Base-by-base conservation (phyloP, 73 alveolate genomes). In the Stentor coeruleus region DNA sequence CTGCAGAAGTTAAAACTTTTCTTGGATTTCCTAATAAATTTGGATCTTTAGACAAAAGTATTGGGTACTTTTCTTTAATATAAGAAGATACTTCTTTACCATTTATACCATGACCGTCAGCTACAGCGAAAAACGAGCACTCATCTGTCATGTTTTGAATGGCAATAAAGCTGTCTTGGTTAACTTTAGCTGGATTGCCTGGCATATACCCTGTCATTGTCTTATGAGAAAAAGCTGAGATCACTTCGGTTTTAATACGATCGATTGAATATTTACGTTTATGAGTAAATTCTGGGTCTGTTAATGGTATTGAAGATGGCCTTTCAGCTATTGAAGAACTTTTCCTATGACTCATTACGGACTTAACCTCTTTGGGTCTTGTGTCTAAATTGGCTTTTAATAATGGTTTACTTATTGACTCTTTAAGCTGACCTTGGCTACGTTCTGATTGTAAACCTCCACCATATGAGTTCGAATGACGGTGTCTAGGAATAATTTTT, bases 31-130 rank as follows among this genome's bases (percentile, higher is more conserved):
- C 85, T 74, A 88, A 82, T 81, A 85, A 81, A 76, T 88, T 85
- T n/a, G 83, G 72, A 35, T 83, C 91, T 57, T 74, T 35, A 49
- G 81, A 81, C 74, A 88, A 79, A 88, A 85, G 84, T 88, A 81
- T 81, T 20, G 94, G 94, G 35, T 85, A 85, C 79, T 84, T 58
- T 59, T 79, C 59, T 57, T 91, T 93, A 59, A 93, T 85, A 82
- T 49, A 93, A 57, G 80, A 60, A 14, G 95, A 88, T 0, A 93
- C 98, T 82, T 93, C 98, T 76, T 86, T 90, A 1, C 98, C 98
- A 49, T 83, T 89, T 14, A 88, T 77, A 6, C 98, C 98, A 84
- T 95, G 99, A 3, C 99, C 99, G 76, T 95, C 99, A 57, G 96
- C 88, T 14, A 95, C 99, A 26, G 98, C 98, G 66, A 93, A 93